phyloP scores from a whole-genome alignment of 495 filamentous ascomycete species.

The Neurospora sublineolata region DNA sequence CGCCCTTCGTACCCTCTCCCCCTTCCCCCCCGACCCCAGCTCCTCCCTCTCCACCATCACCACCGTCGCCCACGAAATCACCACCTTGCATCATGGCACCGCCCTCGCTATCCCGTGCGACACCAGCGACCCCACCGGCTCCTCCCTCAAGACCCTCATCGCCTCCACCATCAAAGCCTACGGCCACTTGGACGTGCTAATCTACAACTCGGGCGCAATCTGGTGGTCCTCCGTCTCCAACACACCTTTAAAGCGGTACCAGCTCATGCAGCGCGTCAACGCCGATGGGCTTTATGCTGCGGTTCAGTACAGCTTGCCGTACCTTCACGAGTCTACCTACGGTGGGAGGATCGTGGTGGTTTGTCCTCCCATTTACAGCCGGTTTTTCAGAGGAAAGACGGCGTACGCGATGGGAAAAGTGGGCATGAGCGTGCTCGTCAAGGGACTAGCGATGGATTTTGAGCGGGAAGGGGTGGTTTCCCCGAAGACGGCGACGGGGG shows the following conservation, averaged over 20 bases:
- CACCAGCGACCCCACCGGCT: slow-evolving; percentile 50
- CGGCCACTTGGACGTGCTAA: slow-evolving; percentile 54
- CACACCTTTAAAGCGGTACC: slow-evolving; percentile 69
- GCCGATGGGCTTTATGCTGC: slow-evolving; percentile 61
- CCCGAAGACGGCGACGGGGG: slow-evolving; percentile 50
- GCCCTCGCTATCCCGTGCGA: slow-evolving; percentile 62
- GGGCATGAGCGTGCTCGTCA: slow-evolving; percentile 70
- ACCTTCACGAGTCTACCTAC: slow-evolving; percentile 31
- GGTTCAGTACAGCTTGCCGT: slow-evolving; percentile 55
- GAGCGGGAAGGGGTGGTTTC: slow-evolving; percentile 46
- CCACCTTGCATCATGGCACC: slow-evolving; percentile 44
- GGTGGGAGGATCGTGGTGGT: slow-evolving; percentile 66
- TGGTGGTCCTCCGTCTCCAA: slow-evolving; percentile 69
- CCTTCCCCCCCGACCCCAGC: slow-evolving; percentile 78
- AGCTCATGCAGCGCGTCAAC: slow-evolving; percentile 74
- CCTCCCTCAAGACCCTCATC: slow-evolving; percentile 43
- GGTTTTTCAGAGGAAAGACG: slow-evolving; percentile 79
- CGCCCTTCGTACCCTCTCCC: slow-evolving; percentile 37
- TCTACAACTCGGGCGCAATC: slow-evolving; percentile 82
- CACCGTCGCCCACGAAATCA: slow-evolving; percentile 73
- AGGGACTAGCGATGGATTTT: slow-evolving; percentile 78
- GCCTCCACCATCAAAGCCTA: slow-evolving; percentile 50
- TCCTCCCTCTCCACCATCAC: slow-evolving; percentile 66
- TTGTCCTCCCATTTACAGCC: slow-evolving; percentile 71
- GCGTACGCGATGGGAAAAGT: slow-evolving; percentile 83